phyloP scores from a whole-genome alignment of 176 grass and related monocot genomes.

The Oryza meyeriana region DNA sequence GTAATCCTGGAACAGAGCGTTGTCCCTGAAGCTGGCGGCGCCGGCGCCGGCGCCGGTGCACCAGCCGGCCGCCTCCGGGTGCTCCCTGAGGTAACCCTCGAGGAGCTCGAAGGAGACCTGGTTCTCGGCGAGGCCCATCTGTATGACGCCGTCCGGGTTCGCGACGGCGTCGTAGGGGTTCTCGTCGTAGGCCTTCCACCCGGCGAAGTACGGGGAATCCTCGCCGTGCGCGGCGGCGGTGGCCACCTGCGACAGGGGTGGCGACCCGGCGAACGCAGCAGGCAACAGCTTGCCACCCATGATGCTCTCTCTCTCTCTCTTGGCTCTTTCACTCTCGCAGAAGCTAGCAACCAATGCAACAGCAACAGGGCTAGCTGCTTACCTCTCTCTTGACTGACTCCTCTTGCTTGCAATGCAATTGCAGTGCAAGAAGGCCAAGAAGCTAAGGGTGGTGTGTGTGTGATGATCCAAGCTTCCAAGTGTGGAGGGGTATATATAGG shows the following conservation, averaged over 20 bases:
- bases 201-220: slow-evolving; percentile 90
- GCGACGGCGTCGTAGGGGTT: slow-evolving; percentile 61
- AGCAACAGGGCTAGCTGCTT: neutral
- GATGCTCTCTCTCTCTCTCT: too few species aligned
- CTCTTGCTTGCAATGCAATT: neutral
- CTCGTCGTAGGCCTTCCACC: slow-evolving; percentile 82
- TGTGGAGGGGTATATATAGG: slow-evolving; percentile 31
- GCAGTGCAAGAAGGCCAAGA: neutral
- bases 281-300: slow-evolving; percentile 47
- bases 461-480: slow-evolving; percentile 11
- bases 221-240: slow-evolving; percentile 63
- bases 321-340: neutral
- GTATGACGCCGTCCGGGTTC: slow-evolving; percentile 75
- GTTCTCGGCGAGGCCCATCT: slow-evolving; percentile 95
- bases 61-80: slow-evolving; percentile 54
- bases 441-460: neutral
- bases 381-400: neutral
- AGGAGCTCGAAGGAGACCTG: slow-evolving; percentile 92
- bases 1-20: slow-evolving; percentile 93
- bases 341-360: neutral
- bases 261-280: neutral
- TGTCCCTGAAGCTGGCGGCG: slow-evolving; percentile 66
- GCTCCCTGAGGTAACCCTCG: slow-evolving; percentile 60
- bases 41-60: slow-evolving; percentile 21
- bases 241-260: slow-evolving; percentile 54